Evolutionary conservation across 2,329 filamentous ascomycete genomes (phyloP), one percentile per base, ranked within the genome.

Genomic region (Phialophora tarda): DNA sequence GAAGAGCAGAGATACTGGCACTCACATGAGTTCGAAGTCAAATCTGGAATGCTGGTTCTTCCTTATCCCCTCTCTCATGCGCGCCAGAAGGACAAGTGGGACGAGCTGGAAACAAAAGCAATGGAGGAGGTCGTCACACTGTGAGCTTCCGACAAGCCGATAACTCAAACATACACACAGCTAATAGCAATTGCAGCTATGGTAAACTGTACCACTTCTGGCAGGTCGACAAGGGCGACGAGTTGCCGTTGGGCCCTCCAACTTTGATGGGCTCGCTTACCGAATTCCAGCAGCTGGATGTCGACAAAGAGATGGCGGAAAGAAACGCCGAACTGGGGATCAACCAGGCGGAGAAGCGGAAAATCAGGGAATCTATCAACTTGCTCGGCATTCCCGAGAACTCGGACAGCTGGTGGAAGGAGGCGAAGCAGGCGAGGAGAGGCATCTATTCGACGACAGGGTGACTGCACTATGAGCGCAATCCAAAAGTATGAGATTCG

Each of bases 161-260:
- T 21, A 21, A 21, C 26, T 34, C 28, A 12, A 32, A n/a, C n/a
- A n/a, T n/a, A 7, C 8, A 21, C 28, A n/a, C 4, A 5, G 26
- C 24, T 55, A 55, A 30, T 21, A 4, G n/a, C 28, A 21, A 21
- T 55, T 5, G 26, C 0, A 76, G 95, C 2, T 96, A 96, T 74
- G 92, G 92, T 10, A 96, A 96, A 76, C 87, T 89, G 0, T 95
- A 90, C 77, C 92, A 96, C 76, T 82, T 95, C 50, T 96, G 93
- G 92, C 91, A 96, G 83, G 86, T 89, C 17, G 92, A 96, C 78
- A 82, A 85, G 5, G 66, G 66, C 23, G 41, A 68, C 50, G 77
- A 80, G 59, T 73, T 90, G 62, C 88, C 88, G 1, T 74, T 89
- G 69, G 88, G 88, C 0, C 75, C 78, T 68, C 87, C 88, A 63